Conservation (phyloP, 805 yeast species). For the Cyberlindnera mycetangii region DNA sequence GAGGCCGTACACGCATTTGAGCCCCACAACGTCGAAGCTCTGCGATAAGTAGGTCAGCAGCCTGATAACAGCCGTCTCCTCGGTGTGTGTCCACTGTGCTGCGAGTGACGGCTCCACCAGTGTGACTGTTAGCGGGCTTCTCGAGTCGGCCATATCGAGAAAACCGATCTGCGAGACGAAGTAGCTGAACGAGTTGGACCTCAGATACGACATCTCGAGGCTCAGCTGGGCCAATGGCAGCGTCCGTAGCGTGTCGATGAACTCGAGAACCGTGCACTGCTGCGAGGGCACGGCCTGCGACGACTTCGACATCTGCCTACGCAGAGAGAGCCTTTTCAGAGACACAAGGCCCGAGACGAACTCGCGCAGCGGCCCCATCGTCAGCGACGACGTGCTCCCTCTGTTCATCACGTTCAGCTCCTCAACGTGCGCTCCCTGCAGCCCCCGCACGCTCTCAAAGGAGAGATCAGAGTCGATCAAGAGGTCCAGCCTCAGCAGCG, state of each 20-base stretch:
- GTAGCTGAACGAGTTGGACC: conserved; percentile 1
- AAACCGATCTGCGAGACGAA: neutral
- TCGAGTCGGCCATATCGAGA: neutral
- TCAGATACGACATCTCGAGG: conserved; percentile 7
- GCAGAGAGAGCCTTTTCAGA: conserved; percentile 6
- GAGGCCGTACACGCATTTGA: conserved; percentile 21
- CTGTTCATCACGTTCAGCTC: conserved; percentile 14
- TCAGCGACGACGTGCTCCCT: conserved; percentile 3
- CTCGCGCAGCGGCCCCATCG: conserved; percentile 3
- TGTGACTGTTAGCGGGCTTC: conserved; percentile 5
- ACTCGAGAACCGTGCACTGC: neutral
- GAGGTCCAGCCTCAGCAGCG: conserved; percentile 15
- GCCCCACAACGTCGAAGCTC: neutral
- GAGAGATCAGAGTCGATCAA: conserved; percentile 8
- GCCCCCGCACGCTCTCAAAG: neutral
- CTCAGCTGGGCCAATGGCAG: conserved; percentile 1
- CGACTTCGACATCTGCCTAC: conserved; percentile 6
- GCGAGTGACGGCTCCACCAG: conserved; percentile 19
- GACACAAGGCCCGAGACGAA: neutral
- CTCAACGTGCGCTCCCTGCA: conserved; percentile 3
- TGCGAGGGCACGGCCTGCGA: neutral
- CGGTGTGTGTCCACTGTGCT: conserved; percentile 12
- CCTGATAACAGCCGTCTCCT: neutral
- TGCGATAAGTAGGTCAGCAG: conserved; percentile 3
- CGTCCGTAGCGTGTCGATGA: neutral